phyloP scores from a whole-genome alignment of 257 asterid species.

The Thymus quinquecostatus region DNA sequence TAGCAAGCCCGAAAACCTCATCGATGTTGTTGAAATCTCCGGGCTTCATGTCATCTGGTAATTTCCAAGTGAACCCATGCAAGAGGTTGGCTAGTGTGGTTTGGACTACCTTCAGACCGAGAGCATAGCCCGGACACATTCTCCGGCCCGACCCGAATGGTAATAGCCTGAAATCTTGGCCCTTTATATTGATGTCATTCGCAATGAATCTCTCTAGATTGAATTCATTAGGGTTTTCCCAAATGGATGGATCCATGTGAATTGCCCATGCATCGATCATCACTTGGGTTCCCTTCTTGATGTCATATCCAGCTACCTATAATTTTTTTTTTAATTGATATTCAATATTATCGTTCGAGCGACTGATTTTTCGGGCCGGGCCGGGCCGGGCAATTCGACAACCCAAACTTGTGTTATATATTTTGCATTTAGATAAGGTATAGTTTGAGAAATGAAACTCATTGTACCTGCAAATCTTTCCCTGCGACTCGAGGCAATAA shows the following conservation, averaged over 20 bases:
- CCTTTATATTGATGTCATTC: conserved; percentile 49
- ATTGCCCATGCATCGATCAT: conserved; percentile 59
- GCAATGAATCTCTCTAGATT: conserved; percentile 56
- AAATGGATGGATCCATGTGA: conserved; percentile 54
- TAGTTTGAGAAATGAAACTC: too few relatives aligned
- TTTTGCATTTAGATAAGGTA: too few relatives aligned
- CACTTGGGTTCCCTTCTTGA: conserved; percentile 46
- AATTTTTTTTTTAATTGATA: neutral
- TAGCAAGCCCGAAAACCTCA: conserved; percentile 55
- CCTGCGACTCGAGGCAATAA: conserved; percentile 60
- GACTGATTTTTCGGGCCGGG: too few relatives aligned
- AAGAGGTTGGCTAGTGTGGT: conserved; percentile 55
- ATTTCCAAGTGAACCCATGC: conserved; percentile 57
- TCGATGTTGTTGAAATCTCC: conserved; percentile 54
- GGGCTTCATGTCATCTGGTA: conserved; percentile 38
- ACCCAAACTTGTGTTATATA: too few relatives aligned
- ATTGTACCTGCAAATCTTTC: conserved; percentile 58
- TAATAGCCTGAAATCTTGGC: conserved; percentile 51
- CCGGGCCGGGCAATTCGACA: too few relatives aligned
- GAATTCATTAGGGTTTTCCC: conserved; percentile 57
- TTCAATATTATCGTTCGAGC: too few relatives aligned
- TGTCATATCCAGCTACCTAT: conserved; percentile 53
- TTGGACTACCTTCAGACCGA: conserved; percentile 59
- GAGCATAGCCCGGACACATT: conserved; percentile 61
- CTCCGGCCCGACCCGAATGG: conserved; percentile 69